Conservation (phyloP, 805 yeast genomes). For the Debaryomyces hansenii region DNA sequence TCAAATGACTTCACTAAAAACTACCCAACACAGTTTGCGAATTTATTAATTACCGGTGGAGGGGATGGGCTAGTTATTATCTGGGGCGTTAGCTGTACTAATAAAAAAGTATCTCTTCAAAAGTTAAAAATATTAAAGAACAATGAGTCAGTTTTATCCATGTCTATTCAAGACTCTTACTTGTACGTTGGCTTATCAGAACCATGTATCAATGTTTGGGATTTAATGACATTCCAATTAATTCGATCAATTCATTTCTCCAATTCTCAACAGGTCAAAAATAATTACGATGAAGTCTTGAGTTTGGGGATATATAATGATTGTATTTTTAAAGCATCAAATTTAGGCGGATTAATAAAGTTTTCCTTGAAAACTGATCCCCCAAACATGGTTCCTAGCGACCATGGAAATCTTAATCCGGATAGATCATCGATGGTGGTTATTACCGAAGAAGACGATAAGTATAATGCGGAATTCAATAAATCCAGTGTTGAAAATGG, state of each 20-base stretch:
- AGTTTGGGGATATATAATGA: conserved; percentile 57
- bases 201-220: conserved; percentile 83
- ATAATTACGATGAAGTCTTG: conserved; percentile 39
- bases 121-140: conserved; percentile 50
- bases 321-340: conserved; percentile 64
- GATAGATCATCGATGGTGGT: conserved; percentile 9
- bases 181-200: conserved; percentile 80
- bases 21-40: conserved; percentile 13
- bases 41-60: conserved; percentile 55
- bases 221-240: conserved; percentile 76
- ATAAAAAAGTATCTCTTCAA: conserved; percentile 11
- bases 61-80: conserved; percentile 89
- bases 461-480: conserved; percentile 7
- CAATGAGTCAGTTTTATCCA: conserved; percentile 69
- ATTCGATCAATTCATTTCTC: conserved; percentile 43
- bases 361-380: conserved; percentile 20
- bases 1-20: conserved; percentile 18
- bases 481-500: conserved; percentile 32
- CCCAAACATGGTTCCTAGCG: conserved; percentile 7
- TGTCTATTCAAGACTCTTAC: conserved; percentile 63
- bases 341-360: conserved; percentile 39
- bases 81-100: conserved; percentile 53
- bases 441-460: conserved; percentile 10
- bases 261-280: conserved; percentile 6
- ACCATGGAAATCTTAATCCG: conserved; percentile 4